Base-by-base conservation (phyloP, 2,329 filamentous ascomycete species). In the Atkinsonella hypoxylon region DNA sequence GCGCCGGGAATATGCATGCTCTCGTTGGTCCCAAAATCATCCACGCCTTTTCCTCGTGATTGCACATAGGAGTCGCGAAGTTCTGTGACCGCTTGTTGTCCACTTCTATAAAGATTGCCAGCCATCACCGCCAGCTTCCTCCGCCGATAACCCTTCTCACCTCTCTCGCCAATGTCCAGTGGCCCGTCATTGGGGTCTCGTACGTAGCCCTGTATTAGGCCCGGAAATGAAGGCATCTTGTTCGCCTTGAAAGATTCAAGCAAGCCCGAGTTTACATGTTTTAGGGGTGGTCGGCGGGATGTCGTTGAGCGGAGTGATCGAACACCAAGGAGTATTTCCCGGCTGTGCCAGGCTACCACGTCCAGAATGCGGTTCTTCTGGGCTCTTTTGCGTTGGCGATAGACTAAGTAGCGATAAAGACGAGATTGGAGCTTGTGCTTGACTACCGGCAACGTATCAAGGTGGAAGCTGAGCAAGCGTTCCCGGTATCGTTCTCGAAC, bases 321-420 rank as follows among this genome's bases (percentile, higher is more conserved):
- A 10, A 39, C 40, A 13, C 72, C 69, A 17, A 77, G 59, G 56
- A 76, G 66, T 60, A 78, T 60, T 60, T 73, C 65, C 58, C 71
- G 67, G 58, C 69, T 67, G 55, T 70, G 67, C 51, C 66, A 61
- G 40, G 62, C 61, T 55, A 70, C 62, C 26, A 68, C 57, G 57
- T 76, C 72, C 54, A 76, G 59, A 54, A 76, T 63, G 46, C 70
- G 67, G 55, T 66, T 71, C 62, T 71, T 70, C 56, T 75, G 70
- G 57, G 68, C 66, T 54, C 76, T 73, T 58, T 70, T 76, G 45
- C 69, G 72, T 66, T 88, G 83, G 47, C 79, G 78, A 57, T 75
- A 73, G 55, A 90, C 70, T 51, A 94, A 74, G 55, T 83, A 87
- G 44, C 76, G 77, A 63, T 93, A 94, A 56, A 95, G 81, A 51